phyloP scores from a whole-genome alignment of 495 filamentous ascomycete genomes.

The Aeminium ludgeri region DNA sequence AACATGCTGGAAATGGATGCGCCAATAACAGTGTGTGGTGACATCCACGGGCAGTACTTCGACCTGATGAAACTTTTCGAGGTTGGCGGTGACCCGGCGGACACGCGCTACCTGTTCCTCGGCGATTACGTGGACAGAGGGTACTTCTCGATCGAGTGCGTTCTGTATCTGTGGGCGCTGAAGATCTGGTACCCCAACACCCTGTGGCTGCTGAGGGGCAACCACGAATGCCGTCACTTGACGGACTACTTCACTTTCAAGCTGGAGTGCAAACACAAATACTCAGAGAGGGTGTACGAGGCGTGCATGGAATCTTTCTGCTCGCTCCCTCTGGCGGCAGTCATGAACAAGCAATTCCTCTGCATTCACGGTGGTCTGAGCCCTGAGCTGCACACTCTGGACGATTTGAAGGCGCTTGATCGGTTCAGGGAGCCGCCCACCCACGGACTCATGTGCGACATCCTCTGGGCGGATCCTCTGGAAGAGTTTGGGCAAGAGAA shows the following conservation, averaged over 20 bases:
- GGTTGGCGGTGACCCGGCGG: slow-evolving; percentile 89
- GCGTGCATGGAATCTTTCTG: slow-evolving; percentile 98
- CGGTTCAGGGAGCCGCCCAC: slow-evolving; percentile 95
- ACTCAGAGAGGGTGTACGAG: slow-evolving; percentile 89
- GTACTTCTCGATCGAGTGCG: slow-evolving; percentile 98
- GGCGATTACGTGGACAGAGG: slow-evolving; percentile 96
- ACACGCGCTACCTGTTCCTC: slow-evolving; percentile 90
- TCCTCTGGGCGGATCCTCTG: slow-evolving; percentile 96
- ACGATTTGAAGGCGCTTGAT: slow-evolving; percentile 91
- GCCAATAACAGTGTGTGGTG: slow-evolving; percentile 97
- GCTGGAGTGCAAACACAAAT: slow-evolving; percentile 98
- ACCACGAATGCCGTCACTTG: slow-evolving; percentile 96
- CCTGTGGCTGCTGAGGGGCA: slow-evolving; percentile 89
- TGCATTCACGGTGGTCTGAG: slow-evolving; percentile 96
- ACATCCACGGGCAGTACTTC: slow-evolving; percentile 97
- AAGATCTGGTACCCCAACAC: slow-evolving; percentile 99
- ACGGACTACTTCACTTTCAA: slow-evolving; percentile 99
- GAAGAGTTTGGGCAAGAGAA: slow-evolving; percentile 99
- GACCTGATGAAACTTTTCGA: slow-evolving; percentile 99
- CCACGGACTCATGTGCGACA: slow-evolving; percentile 96
- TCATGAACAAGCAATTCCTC: slow-evolving; percentile 99
- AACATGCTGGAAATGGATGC: slow-evolving; percentile 99
- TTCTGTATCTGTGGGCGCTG: slow-evolving; percentile 89
- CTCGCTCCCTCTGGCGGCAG: slow-evolving; percentile 75
- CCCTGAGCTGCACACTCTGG: slow-evolving; percentile 86